Evolutionary conservation across 2,329 filamentous ascomycete species (phyloP).

Genomic region (Botrytis deweyae): DNA sequence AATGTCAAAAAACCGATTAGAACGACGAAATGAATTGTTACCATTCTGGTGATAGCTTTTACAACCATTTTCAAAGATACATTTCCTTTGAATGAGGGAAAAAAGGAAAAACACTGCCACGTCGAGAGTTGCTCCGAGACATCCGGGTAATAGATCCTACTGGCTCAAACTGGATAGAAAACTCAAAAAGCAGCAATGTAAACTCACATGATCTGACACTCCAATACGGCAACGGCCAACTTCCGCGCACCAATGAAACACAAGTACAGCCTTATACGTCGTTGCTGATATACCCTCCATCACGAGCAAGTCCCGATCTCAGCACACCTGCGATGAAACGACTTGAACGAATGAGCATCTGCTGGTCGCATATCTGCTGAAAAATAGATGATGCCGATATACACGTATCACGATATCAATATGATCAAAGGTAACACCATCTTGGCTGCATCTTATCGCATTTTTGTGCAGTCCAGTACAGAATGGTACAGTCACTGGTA

Average conservation of each 20-base stretch:
- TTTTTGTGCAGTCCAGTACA: conserved; percentile 5
- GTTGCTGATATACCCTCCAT: conserved; percentile 24
- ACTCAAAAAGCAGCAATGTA: conserved; percentile 22
- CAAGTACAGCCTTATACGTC: conserved; percentile 22
- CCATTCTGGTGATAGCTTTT: conserved; percentile 10
- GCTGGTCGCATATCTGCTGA: not conserved
- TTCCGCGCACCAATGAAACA: conserved; percentile 26
- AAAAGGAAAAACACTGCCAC: conserved; percentile 19
- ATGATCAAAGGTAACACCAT: conserved; percentile 21
- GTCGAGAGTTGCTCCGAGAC: conserved; percentile 21
- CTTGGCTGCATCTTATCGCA: conserved; percentile 16
- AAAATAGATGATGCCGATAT: conserved; percentile 13
- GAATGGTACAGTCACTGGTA: conserved; percentile 11
- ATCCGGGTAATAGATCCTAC: conserved; percentile 17
- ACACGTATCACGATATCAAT: conserved; percentile 21
- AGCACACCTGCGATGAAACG: conserved; percentile 12
- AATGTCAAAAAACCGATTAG: not conserved
- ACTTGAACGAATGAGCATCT: conserved; percentile 17
- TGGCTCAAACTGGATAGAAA: not conserved
- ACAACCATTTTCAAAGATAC: not conserved
- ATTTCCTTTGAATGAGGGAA: not conserved
- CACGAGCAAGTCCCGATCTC: conserved; percentile 12
- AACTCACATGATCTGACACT: conserved; percentile 23
- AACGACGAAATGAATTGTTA: not conserved
- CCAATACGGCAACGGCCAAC: conserved; percentile 17